These are phyloP conservation scores for Neonectria coccinea DNA, from an alignment of 2,329 filamentous ascomycete species.

Conservation along the genomic window DNA sequence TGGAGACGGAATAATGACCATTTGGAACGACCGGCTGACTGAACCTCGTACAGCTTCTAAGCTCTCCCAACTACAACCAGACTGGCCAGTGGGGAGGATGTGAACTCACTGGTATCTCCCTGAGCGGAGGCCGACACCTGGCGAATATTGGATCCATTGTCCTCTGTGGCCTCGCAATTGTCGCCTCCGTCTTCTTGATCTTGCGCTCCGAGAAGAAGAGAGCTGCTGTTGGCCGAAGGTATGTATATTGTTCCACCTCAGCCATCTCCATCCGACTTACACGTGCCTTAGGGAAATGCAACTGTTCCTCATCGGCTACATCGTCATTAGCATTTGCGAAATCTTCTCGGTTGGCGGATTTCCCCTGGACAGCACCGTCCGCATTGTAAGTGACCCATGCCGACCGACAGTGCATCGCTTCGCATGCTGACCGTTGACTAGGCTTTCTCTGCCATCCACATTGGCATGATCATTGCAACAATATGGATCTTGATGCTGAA, in stretches of 20 bases:
- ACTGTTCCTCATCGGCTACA: conserved; percentile 87
- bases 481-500: conserved; percentile 94
- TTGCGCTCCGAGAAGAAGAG: conserved; percentile 88
- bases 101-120: conserved; percentile 77
- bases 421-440: conserved; percentile 51
- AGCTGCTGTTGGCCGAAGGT: conserved; percentile 94
- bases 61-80: conserved; percentile 71
- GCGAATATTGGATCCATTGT: conserved; percentile 95
- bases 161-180: conserved; percentile 81
- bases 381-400: conserved; percentile 71
- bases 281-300: conserved; percentile 84
- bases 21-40: conserved; percentile 35
- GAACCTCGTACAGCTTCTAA: conserved; percentile 55
- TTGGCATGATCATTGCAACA: conserved; percentile 89
- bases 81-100: conserved; percentile 75
- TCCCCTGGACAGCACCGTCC: conserved; percentile 76
- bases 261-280: conserved; percentile 21
- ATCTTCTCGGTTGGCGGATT: conserved; percentile 96
- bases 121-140: conserved; percentile 74
- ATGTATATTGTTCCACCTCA: conserved; percentile 34
- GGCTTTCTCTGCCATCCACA: conserved; percentile 90
- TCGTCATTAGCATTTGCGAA: conserved; percentile 91
- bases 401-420: background rate
- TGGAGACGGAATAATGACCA: conserved; percentile 37
- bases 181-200: conserved; percentile 74